Percentiles rank a stretch among this genome's conserved stretches.
phyloP scores from a whole-genome alignment of 768 basidiomycete species.

The Sarcodon sp. region DNA sequence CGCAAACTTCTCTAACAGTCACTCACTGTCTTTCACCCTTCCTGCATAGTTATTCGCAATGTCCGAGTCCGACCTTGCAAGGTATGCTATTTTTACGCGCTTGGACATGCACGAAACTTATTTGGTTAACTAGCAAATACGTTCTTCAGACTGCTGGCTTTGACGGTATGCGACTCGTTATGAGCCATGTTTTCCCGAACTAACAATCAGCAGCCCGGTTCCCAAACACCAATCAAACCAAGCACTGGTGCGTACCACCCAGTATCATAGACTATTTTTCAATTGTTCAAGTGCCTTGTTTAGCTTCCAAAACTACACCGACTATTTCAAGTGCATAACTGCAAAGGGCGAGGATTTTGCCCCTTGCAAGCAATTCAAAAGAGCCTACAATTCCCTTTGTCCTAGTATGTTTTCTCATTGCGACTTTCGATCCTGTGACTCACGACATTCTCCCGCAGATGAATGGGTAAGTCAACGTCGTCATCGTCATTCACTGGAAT shows the following conservation, averaged over 20 bases:
- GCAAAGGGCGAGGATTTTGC: constrained; percentile 97
- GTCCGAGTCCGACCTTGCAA: constrained; percentile 47
- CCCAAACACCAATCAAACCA: constrained; percentile 88
- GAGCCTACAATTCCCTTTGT: constrained; percentile 91
- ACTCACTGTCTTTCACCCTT: no score
- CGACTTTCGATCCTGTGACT: background rate
- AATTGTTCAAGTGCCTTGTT: background rate
- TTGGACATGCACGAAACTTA: background rate
- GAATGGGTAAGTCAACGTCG: constrained; percentile 61
- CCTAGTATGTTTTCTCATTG: constrained; percentile 62
- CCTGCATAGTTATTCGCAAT: constrained; percentile 23
- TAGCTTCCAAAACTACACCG: constrained; percentile 93
- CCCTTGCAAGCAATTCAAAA: constrained; percentile 99
- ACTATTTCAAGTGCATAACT: constrained; percentile 95
- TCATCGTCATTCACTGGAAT: background rate
- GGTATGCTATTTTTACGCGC: constrained; percentile 21
- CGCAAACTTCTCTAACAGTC: background rate
- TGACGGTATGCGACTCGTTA: constrained; percentile 44
- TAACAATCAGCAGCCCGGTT: constrained; percentile 51
- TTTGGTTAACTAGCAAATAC: constrained; percentile 45
- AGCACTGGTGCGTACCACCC: constrained; percentile 64
- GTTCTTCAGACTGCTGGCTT: constrained; percentile 92
- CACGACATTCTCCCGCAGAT: constrained; percentile 32
- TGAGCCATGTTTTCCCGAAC: constrained; percentile 4
- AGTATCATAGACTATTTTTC: background rate